These are phyloP conservation scores for Zygosaccharomyces siamensis DNA, from an alignment of 805 yeast species.

Conservation along the genomic window DNA sequence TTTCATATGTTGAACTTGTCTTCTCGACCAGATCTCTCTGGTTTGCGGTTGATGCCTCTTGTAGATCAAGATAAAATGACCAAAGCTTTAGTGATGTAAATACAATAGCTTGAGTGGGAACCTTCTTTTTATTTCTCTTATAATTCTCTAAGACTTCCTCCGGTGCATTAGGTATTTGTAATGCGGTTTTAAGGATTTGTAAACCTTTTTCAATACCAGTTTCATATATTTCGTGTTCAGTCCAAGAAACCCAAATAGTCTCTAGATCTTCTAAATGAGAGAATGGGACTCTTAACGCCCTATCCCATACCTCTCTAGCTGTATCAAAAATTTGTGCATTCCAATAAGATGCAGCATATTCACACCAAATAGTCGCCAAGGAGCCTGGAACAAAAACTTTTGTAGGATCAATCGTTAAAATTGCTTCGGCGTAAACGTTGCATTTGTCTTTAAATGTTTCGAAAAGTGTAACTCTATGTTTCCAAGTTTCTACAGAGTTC, in stretches of 20 bases:
- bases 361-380: conserved; percentile 61
- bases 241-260: conserved; percentile 70
- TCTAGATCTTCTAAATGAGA: conserved; percentile 58
- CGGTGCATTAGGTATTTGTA: conserved; percentile 37
- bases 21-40: conserved; percentile 28
- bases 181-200: conserved; percentile 40
- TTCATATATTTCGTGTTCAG: conserved; percentile 53
- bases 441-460: conserved; percentile 37
- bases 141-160: conserved; percentile 22
- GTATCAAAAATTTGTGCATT: conserved; percentile 48
- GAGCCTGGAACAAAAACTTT: conserved; percentile 38
- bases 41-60: conserved; percentile 51
- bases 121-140: conserved; percentile 12
- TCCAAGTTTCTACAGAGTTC: conserved; percentile 65
- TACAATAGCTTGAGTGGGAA: conserved; percentile 54
- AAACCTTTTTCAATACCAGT: conserved; percentile 45
- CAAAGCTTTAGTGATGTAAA: conserved; percentile 63
- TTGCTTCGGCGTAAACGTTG: conserved; percentile 59
- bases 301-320: conserved; percentile 58
- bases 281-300: conserved; percentile 68
- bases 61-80: conserved; percentile 66
- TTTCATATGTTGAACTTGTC: conserved; percentile 44
- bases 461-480: conserved; percentile 49
- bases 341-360: conserved; percentile 63
- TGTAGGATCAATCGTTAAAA: conserved; percentile 59